These are phyloP conservation scores for Wickerhamomyces strasburgensis DNA, from an alignment of 805 yeast genomes.

Conservation along the genomic window DNA sequence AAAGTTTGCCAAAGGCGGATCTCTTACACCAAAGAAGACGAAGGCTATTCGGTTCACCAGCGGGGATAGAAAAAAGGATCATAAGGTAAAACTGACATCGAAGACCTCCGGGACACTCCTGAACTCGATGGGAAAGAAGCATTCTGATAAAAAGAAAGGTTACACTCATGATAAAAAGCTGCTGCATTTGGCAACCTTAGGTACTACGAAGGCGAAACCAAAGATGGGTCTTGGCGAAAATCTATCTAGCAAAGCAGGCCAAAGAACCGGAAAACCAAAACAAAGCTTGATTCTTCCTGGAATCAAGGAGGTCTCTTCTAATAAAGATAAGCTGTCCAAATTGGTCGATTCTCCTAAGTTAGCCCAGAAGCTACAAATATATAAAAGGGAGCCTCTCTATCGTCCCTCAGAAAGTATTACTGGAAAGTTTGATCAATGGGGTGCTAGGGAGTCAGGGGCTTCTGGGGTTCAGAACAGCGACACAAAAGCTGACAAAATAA, in stretches of 20 bases:
- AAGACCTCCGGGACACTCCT: neutral
- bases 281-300: too few species aligned
- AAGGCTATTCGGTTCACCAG: conserved; percentile 6
- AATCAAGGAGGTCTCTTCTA: too few species aligned
- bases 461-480: too few species aligned
- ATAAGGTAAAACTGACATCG: too few species aligned
- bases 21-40: conserved; percentile 4
- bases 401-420: neutral
- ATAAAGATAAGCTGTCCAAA: too few species aligned
- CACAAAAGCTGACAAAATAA: too few species aligned
- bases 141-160: neutral
- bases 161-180: neutral
- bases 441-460: too few species aligned
- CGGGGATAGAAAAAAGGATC: conserved; percentile 8
- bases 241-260: too few species aligned
- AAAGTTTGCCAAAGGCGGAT: conserved; percentile 11
- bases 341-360: neutral
- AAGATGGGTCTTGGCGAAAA: too few species aligned
- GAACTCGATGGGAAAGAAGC: neutral
- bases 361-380: neutral
- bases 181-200: neutral
- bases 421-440: too few species aligned
- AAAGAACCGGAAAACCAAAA: too few species aligned
- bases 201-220: too few species aligned
- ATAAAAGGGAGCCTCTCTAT: conserved; percentile 1